These are phyloP conservation scores for Nemania sp. DNA, from an alignment of 2,329 filamentous ascomycete genomes.

Conservation along the genomic window DNA sequence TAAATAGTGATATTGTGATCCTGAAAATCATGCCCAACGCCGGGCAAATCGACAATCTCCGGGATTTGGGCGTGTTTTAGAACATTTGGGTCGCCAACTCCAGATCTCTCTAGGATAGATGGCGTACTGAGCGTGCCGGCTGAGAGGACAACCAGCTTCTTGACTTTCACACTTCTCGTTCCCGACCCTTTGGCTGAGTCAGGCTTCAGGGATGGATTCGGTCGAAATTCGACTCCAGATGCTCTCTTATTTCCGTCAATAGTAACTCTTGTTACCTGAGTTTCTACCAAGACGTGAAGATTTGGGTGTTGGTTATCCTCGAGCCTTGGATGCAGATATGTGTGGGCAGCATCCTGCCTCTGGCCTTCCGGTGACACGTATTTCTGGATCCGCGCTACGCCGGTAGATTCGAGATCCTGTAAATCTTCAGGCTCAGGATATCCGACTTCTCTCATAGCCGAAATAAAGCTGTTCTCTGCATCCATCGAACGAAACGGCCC, in stretches of 20 bases:
- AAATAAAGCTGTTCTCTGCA: not conserved
- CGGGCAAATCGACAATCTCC: constrained; percentile 47
- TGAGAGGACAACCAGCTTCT: not conserved
- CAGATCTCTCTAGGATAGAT: constrained; percentile 55
- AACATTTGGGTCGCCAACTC: constrained; percentile 50
- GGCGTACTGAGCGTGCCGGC: not conserved
- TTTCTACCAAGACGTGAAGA: constrained; percentile 35
- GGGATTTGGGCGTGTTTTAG: constrained; percentile 43
- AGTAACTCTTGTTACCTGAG: not conserved
- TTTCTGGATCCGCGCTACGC: constrained; percentile 21
- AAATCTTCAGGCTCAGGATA: not conserved
- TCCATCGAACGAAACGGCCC: not conserved
- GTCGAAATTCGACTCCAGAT: not conserved
- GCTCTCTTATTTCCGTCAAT: not conserved
- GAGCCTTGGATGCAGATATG: constrained; percentile 54
- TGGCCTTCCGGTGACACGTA: constrained; percentile 43
- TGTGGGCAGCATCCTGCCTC: constrained; percentile 54
- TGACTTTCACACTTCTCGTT: too few species aligned
- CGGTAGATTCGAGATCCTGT: constrained; percentile 39
- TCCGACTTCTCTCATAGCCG: not conserved
- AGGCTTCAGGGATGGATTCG: too few species aligned
- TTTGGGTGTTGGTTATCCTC: constrained; percentile 48
- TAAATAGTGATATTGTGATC: constrained; percentile 55
- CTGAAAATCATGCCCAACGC: constrained; percentile 52
- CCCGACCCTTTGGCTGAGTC: too few species aligned